These are phyloP conservation scores for Saccharomyces jurei DNA, from an alignment of 805 yeast genomes.

Conservation along the genomic window DNA sequence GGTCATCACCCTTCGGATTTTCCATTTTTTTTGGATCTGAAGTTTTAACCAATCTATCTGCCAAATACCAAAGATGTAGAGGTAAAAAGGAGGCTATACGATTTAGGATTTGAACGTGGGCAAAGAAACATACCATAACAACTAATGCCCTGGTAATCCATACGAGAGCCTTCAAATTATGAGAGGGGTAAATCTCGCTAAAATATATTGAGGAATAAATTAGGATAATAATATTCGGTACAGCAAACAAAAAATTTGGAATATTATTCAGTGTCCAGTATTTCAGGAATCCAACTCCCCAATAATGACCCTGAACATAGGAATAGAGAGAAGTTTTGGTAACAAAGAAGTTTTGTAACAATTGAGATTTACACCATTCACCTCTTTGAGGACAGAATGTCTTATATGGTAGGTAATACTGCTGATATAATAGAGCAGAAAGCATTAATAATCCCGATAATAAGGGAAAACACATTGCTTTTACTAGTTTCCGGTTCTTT, in stretches of 20 bases:
- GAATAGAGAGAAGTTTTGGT: slow-evolving; percentile 42
- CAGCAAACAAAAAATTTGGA: slow-evolving; percentile 72
- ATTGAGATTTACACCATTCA: slow-evolving; percentile 60
- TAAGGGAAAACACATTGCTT: slow-evolving; percentile 30
- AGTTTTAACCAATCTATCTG: slow-evolving; percentile 31
- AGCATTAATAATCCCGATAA: slow-evolving; percentile 52
- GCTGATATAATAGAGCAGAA: slow-evolving; percentile 33
- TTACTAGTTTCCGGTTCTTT: slow-evolving; percentile 9
- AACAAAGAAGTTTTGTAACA: slow-evolving; percentile 20
- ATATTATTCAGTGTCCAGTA: slow-evolving; percentile 80
- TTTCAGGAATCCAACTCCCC: slow-evolving; percentile 74
- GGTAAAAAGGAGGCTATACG: slow-evolving; percentile 76
- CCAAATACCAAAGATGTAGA: slow-evolving; percentile 61
- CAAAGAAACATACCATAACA: slow-evolving; percentile 45
- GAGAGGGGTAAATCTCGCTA: slow-evolving; percentile 30
- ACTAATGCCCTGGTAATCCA: slow-evolving; percentile 38
- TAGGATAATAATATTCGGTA: slow-evolving; percentile 54
- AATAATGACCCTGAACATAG: slow-evolving; percentile 70
- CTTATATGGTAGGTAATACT: slow-evolving; percentile 47
- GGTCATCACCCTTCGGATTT: slow-evolving; percentile 13
- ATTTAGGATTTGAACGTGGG: slow-evolving; percentile 83
- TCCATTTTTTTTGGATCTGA: slow-evolving; percentile 5
- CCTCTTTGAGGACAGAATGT: slow-evolving; percentile 63
- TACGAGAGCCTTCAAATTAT: slow-evolving; percentile 34
- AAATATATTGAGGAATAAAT: slow-evolving; percentile 35